Conservation (phyloP, 495 filamentous ascomycete species). For the Chaetomium tenue region DNA sequence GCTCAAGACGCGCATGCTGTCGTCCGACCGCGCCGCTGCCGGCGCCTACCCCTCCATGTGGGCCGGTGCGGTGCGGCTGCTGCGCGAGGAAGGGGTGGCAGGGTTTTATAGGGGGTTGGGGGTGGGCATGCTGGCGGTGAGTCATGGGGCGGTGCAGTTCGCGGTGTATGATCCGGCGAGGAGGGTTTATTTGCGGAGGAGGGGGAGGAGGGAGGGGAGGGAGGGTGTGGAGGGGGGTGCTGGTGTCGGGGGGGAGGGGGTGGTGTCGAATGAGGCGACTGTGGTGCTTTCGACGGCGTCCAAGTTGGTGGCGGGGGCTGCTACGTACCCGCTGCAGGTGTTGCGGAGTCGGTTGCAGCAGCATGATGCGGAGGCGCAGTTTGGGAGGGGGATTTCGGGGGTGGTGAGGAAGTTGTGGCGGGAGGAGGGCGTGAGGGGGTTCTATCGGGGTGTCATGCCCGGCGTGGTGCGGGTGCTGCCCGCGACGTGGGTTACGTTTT, state of each 20-base stretch:
- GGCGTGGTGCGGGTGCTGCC: constrained; percentile 87
- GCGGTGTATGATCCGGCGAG: constrained; percentile 91
- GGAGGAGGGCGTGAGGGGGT: constrained; percentile 76
- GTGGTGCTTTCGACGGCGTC: constrained; percentile 73
- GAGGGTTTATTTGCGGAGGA: constrained; percentile 47
- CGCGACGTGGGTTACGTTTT: constrained; percentile 94
- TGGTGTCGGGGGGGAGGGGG: neutral
- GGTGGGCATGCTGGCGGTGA: constrained; percentile 84
- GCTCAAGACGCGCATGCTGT: constrained; percentile 95
- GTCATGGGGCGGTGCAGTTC: constrained; percentile 93
- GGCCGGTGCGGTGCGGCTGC: constrained; percentile 63
- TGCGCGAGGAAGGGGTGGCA: constrained; percentile 63
- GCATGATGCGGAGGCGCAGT: constrained; percentile 70
- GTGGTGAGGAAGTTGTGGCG: constrained; percentile 70
- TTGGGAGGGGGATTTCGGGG: constrained; percentile 66
- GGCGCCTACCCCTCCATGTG: constrained; percentile 80
- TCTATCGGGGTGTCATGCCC: constrained; percentile 89
- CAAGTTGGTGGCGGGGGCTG: constrained; percentile 81
- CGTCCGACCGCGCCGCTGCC: constrained; percentile 65
- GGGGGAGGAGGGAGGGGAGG: neutral
- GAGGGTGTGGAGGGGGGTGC: constrained; percentile 15
- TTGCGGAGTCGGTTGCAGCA: constrained; percentile 83
- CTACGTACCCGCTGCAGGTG: constrained; percentile 94
- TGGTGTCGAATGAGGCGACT: constrained; percentile 71
- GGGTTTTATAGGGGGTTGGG: constrained; percentile 84